Evolutionary conservation across 305 asterid species (phyloP).

Genomic region (Ruellia speciosa): DNA sequence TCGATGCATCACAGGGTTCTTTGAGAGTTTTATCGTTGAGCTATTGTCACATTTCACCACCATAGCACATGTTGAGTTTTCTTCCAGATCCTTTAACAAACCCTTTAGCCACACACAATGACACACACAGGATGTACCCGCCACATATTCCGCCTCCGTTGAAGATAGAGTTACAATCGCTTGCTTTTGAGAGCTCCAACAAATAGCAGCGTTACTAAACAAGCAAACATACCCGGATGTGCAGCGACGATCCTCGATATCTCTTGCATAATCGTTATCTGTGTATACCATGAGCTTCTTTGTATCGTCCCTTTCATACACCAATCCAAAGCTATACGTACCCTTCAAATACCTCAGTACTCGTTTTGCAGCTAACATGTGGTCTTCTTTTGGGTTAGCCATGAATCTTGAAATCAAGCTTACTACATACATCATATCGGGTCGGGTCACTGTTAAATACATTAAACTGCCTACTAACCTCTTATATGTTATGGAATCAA

Average conservation of each 20-base stretch:
- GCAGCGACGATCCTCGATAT: background rate
- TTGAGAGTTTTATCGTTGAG: background rate
- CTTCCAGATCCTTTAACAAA: background rate
- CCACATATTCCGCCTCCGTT: conserved; percentile 3
- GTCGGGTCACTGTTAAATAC: background rate
- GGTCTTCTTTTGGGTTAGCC: background rate
- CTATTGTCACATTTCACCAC: conserved; percentile 9
- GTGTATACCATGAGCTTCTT: background rate
- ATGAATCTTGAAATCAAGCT: background rate
- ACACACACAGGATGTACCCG: background rate
- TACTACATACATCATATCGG: background rate
- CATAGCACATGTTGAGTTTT: background rate
- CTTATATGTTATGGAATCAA: background rate
- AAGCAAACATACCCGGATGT: conserved; percentile 3
- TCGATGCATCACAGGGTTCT: background rate
- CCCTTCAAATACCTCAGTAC: background rate
- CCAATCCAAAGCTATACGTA: background rate
- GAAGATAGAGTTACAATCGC: conserved; percentile 2
- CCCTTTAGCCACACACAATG: background rate
- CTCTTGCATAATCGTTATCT: background rate
- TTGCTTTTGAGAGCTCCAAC: conserved; percentile 6
- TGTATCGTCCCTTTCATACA: background rate
- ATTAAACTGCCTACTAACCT: background rate
- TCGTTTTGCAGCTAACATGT: background rate
- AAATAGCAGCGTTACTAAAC: background rate